Conservation (phyloP, 352 stramenopile genomes). For the Phytophthora syringae region DNA sequence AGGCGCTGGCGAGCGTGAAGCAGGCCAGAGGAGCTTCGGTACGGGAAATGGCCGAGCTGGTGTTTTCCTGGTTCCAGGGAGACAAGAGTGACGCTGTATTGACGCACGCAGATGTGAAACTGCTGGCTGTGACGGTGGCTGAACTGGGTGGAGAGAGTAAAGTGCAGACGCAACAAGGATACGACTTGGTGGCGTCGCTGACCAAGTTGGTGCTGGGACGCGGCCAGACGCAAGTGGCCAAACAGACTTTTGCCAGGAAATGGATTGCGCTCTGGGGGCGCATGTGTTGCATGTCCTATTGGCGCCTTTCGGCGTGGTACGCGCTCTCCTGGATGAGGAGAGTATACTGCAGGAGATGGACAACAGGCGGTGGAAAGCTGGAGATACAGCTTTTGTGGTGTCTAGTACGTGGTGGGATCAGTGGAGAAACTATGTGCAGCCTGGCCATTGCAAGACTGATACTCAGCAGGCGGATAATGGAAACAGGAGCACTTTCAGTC, state of each 20-base stretch:
- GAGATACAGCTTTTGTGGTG: constrained; percentile 59
- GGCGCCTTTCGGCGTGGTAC: constrained; percentile 63
- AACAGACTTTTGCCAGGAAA: constrained; percentile 27
- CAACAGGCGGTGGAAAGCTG: constrained; percentile 44
- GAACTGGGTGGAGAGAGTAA: constrained; percentile 30
- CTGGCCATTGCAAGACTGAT: constrained; percentile 3
- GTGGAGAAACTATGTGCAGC: constrained; percentile 52
- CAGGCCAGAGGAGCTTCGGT: constrained; percentile 24
- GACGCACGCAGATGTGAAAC: constrained; percentile 36
- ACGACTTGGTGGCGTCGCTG: constrained; percentile 33
- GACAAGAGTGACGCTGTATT: constrained; percentile 31
- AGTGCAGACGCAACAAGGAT: constrained; percentile 21
- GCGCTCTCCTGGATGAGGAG: constrained; percentile 49
- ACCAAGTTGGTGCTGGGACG: constrained; percentile 27
- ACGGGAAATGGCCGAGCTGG: constrained; percentile 50
- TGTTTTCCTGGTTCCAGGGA: constrained; percentile 69
- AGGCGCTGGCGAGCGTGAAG: constrained; percentile 54
- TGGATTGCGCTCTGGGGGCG: constrained; percentile 33
- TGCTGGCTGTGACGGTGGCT: constrained; percentile 43
- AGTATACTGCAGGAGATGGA: constrained; percentile 45
- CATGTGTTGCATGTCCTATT: constrained; percentile 58
- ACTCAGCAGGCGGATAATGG: not conserved
- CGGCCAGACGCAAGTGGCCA: constrained; percentile 24
- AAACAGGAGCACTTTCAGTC: not conserved
- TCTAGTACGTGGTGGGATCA: constrained; percentile 62